phyloP scores from a whole-genome alignment of 139 green algal genomes.

The Yamagishiella unicocca region DNA sequence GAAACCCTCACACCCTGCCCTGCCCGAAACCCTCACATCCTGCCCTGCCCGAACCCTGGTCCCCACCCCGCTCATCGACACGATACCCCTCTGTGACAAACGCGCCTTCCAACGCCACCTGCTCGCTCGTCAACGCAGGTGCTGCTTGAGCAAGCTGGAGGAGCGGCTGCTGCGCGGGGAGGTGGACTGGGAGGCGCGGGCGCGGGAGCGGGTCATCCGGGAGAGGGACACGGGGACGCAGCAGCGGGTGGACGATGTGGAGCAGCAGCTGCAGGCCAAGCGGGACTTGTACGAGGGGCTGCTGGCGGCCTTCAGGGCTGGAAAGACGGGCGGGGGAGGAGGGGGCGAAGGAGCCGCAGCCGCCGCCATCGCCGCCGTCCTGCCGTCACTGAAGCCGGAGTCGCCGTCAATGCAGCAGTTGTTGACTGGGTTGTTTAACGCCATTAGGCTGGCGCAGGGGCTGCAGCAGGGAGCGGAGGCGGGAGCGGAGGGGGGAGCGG shows the following conservation, averaged over 20 bases:
- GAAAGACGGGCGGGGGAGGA: neutral
- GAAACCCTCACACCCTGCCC: no score
- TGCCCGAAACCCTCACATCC: no score
- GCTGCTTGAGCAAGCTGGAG: neutral
- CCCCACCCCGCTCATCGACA: neutral
- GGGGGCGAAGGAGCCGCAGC: neutral
- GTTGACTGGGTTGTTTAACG: no score
- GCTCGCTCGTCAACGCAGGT: neutral
- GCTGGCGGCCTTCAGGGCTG: neutral
- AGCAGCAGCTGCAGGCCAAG: neutral
- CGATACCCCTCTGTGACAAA: neutral
- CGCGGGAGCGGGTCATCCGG: neutral
- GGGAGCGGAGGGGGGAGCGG: no score
- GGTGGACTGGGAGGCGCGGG: neutral
- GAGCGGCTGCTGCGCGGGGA: neutral
- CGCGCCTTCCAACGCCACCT: neutral
- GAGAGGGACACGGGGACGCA: neutral
- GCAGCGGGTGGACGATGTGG: neutral
- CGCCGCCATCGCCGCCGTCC: neutral
- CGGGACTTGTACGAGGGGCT: neutral
- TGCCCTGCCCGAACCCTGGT: no score
- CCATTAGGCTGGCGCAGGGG: no score
- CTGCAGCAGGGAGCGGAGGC: no score
- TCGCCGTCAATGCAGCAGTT: no score
- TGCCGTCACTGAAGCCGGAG: no score